These are phyloP conservation scores for Lithocarpus polystachyus DNA, from an alignment of 306 rosid species.

Conservation along the genomic window DNA sequence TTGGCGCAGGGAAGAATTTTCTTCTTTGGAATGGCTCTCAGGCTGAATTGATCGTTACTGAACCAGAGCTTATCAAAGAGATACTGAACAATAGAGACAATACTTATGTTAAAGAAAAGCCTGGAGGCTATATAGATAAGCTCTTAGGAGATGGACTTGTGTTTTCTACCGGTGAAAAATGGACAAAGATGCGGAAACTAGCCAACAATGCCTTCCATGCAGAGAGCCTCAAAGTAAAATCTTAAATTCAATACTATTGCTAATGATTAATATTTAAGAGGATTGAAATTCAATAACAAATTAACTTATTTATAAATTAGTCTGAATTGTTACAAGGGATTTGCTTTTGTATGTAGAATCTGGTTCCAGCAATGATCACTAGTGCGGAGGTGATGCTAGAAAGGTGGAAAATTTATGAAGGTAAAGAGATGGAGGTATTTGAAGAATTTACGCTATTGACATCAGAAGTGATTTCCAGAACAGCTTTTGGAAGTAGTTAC, in stretches of 20 bases:
- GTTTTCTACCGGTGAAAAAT: slow-evolving; percentile 14
- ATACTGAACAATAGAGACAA: slow-evolving; percentile 18
- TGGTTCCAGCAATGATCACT: slow-evolving; percentile 19
- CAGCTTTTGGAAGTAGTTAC: slow-evolving; percentile 33
- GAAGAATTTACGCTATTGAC: slow-evolving; percentile 26
- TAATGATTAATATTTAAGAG: too few relatives aligned
- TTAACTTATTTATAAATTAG: background rate
- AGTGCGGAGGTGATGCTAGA: slow-evolving; percentile 23
- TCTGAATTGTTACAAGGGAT: background rate
- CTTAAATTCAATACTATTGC: background rate
- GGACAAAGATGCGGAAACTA: slow-evolving; percentile 15
- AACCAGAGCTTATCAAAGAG: slow-evolving; percentile 26
- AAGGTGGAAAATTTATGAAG: slow-evolving; percentile 18
- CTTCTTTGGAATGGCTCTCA: slow-evolving; percentile 32
- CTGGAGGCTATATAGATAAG: background rate
- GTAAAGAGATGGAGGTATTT: slow-evolving; percentile 29
- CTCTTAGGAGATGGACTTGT: slow-evolving; percentile 16
- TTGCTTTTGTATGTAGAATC: background rate
- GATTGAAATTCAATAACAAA: too few relatives aligned
- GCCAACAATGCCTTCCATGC: slow-evolving; percentile 11
- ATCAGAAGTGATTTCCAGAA: slow-evolving; percentile 27
- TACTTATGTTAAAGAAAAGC: slow-evolving; percentile 8
- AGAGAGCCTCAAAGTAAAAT: slow-evolving; percentile 17
- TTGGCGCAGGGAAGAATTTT: slow-evolving; percentile 24
- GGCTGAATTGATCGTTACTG: slow-evolving; percentile 19